Percentiles rank a stretch among this genome's conserved stretches.
phyloP scores from a whole-genome alignment of 176 grass and related monocot genomes.

The Poa annua region DNA sequence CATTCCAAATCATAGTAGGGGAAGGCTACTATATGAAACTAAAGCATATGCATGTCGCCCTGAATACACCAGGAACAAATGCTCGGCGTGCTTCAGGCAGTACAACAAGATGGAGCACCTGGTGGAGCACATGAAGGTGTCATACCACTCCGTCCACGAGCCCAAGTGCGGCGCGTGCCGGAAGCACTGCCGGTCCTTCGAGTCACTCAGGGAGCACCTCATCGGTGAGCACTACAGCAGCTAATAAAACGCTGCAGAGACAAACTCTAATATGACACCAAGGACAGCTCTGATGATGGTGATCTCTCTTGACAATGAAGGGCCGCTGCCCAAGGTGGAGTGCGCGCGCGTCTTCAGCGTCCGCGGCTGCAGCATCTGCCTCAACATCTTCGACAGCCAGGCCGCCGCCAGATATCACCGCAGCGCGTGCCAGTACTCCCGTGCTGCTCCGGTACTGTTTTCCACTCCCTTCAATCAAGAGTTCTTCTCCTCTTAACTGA shows the following conservation, averaged over 20 bases:
- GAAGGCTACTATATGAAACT: not conserved
- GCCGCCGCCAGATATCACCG: conserved; percentile 68
- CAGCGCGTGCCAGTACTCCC: conserved; percentile 67
- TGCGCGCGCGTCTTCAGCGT: conserved; percentile 68
- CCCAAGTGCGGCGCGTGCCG: conserved; percentile 76
- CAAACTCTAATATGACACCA: no score
- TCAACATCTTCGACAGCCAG: conserved; percentile 71
- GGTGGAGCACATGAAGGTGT: conserved; percentile 91
- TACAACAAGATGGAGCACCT: conserved; percentile 91
- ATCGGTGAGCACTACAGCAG: conserved; percentile 51
- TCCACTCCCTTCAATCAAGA: not conserved
- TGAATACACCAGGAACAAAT: conserved; percentile 71
- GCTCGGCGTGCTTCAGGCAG: conserved; percentile 84
- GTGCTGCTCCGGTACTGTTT: conserved; percentile 57
- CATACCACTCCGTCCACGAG: conserved; percentile 84
- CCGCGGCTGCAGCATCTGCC: conserved; percentile 76
- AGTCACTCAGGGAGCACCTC: conserved; percentile 91
- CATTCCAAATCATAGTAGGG: not conserved
- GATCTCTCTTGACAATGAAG: conserved; percentile 34
- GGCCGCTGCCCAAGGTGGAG: conserved; percentile 83
- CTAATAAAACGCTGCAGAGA: not conserved
- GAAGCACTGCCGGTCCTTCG: conserved; percentile 92
- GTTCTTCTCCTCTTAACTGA: not conserved
- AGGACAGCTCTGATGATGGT: not conserved
- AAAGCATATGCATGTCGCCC: not conserved